Base-by-base conservation (phyloP, 345 rosid genomes). In the Aquilaria sinensis region DNA sequence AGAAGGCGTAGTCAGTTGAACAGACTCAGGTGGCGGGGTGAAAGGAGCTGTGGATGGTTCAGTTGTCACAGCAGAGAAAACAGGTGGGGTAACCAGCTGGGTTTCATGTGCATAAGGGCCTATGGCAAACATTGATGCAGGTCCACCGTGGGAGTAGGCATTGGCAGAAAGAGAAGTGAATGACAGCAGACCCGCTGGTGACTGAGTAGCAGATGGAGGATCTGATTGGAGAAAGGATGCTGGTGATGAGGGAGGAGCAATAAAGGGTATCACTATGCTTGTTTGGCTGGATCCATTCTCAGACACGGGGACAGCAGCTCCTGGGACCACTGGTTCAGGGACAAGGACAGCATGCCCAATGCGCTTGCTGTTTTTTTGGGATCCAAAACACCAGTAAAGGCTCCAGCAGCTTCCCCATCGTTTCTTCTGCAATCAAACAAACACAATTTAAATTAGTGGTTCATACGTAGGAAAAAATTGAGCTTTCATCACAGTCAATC, bases 91-190 rank as follows among this genome's bases (percentile, higher is more conserved):
- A 15, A 93, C 97, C 12, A 84, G 72, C 70, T 93, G 98, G 11
- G 97, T 93, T 81, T 93, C 98, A 12, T 93, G 85, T 66, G 98
- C 94, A 58, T 90, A 93, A 43, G 98, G 98, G 49, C 98, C 98
- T 50, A 82, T 65, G 10, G 97, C 57, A 60, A 88, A 93, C 64
- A 79, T 85, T 0, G 97, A 79, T n/a, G 85, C 73, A 58, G 92
- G 85, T 32, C 94, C 92, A 41, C 81, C 64, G 7, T 86, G 80
- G 3, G 97, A 90, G 68, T 74, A 83, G 54, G 90, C 54, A 34
- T 77, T 75, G 67, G 67, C 80, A 1, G 92, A 70, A 55, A 84
- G 75, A 5, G 84, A 64, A 63, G 82, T 73, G 8, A 88, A 82
- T 30, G 92, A 81, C 11, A 81, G 76, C 61, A 71, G 71, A 63